phyloP scores from a whole-genome alignment of 2,329 filamentous ascomycete species.

The Colletotrichum sojae region DNA sequence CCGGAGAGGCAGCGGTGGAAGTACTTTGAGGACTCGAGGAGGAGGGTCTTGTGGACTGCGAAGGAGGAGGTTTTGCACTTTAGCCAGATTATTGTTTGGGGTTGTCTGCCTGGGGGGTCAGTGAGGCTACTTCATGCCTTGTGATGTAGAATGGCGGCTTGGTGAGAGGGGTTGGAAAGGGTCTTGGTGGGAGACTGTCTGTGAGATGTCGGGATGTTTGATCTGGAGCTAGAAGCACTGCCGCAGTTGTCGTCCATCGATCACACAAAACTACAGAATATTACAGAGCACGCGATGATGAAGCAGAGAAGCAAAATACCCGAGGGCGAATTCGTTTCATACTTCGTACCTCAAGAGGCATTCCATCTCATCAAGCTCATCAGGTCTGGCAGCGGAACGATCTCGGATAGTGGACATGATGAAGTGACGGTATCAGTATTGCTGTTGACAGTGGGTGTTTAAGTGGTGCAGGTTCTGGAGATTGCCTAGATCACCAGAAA shows the following conservation, averaged over 20 bases:
- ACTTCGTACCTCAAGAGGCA: slow-evolving; percentile 19
- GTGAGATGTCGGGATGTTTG: too few species aligned
- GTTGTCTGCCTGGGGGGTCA: slow-evolving; percentile 26
- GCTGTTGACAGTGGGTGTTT: neutral
- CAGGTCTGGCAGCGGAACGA: slow-evolving; percentile 25
- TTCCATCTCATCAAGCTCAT: slow-evolving; percentile 17
- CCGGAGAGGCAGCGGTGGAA: slow-evolving; percentile 38
- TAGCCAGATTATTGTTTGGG: slow-evolving; percentile 38
- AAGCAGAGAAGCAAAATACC: too few species aligned
- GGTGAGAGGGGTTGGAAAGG: neutral
- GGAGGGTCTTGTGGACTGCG: slow-evolving; percentile 35
- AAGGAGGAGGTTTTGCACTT: slow-evolving; percentile 29
- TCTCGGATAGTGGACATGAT: slow-evolving; percentile 25
- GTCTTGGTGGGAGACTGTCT: too few species aligned
- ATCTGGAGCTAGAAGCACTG: too few species aligned
- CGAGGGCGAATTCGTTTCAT: too few species aligned
- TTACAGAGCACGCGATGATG: too few species aligned
- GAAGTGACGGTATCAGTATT: neutral
- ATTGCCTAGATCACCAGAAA: neutral
- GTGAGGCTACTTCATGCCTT: neutral
- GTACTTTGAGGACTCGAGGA: slow-evolving; percentile 37
- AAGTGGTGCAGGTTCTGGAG: neutral
- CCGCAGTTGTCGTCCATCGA: too few species aligned
- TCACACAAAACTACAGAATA: too few species aligned
- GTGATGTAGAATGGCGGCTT: neutral